Evolutionary conservation across 495 filamentous ascomycete species (phyloP), one percentile per base, ranked within the genome.

Genomic region (Penicillium antarcticum): DNA sequence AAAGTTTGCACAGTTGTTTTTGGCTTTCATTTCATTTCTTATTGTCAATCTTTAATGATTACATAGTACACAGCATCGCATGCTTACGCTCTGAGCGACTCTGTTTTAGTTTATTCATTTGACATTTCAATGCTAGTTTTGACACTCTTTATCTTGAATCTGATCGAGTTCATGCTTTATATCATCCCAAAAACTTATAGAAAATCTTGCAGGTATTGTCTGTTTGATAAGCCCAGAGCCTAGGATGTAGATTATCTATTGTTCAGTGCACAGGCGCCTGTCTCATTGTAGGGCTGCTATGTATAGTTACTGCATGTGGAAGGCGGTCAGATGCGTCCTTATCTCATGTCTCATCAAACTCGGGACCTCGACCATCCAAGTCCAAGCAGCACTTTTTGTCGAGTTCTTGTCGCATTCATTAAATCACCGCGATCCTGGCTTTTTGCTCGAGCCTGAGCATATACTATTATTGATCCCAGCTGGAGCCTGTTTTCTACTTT

Each of bases 1-100:
- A 4, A 23, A 38, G 16, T 16, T n/a, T 57, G 42, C 50, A 48
- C 45, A 51, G 23, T 33, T 5, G 3, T 41, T 21, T 40, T 16
- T 16, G 19, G 18, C 13, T 31, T 36, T 45, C 12, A 38, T 48
- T 33, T 44, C 32, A 3, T 26, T 21, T 18, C 48, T 38, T 41
- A n/a, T 10, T 26, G 16, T 41, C 36, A 38, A 37, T 45, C 12
- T 57, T 18, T 32, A 35, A 40, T 51, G 41, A 23, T 39, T 51
- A 48, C 45, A 59, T 53, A 42, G 24, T 58, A 48, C 50, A 56
- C 57, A 56, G 42, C 55, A 48, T 63, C 53, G 60, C 57, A 66
- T 66, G 8, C 35, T 43, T 48, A 55, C 53, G 60, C 60, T 53
- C 47, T 51, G 19, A 66, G 60, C 57, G 57, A 45, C 34, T 46